Evolutionary conservation across 1,139 yeast genomes (phyloP).

Genomic region (Pichiaceae sp.): DNA sequence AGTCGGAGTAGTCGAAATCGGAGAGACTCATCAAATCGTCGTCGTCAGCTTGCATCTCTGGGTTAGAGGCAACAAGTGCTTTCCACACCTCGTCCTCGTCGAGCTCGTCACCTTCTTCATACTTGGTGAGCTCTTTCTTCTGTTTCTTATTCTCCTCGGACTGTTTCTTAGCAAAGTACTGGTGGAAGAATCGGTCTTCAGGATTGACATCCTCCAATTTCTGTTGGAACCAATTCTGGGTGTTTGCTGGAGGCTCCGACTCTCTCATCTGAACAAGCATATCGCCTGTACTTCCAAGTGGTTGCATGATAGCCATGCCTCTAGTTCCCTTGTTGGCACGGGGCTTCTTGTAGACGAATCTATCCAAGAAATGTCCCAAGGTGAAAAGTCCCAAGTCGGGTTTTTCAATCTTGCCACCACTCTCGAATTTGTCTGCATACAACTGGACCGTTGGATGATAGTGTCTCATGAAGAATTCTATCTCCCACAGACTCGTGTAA

Average conservation of each 20-base stretch:
- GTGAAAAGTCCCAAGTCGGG: constrained; percentile 91
- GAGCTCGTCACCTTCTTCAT: constrained; percentile 38
- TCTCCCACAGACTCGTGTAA: constrained; percentile 80
- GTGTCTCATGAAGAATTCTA: constrained; percentile 62
- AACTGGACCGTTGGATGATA: constrained; percentile 88
- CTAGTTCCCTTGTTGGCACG: constrained; percentile 64
- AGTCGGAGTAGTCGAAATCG: constrained; percentile 20
- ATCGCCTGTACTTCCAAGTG: constrained; percentile 85
- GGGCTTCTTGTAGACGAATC: constrained; percentile 91
- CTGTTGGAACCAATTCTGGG: constrained; percentile 73
- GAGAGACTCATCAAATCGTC: constrained; percentile 38
- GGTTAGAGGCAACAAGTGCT: constrained; percentile 78
- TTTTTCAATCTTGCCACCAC: constrained; percentile 38
- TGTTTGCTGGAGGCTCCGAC: constrained; percentile 54
- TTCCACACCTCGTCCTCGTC: constrained; percentile 84
- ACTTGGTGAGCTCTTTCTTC: constrained; percentile 24
- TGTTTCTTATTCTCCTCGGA: constrained; percentile 23
- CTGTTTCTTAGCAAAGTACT: constrained; percentile 67
- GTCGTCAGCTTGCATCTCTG: constrained; percentile 63
- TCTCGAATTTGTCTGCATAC: constrained; percentile 63
- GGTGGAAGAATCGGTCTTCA: constrained; percentile 84
- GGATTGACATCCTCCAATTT: constrained; percentile 64
- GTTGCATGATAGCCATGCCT: constrained; percentile 96
- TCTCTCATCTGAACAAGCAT: constrained; percentile 48
- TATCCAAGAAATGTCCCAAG: constrained; percentile 82